Base-by-base conservation (phyloP, 169 alveolate genomes). In the Plasmodium malariae region DNA sequence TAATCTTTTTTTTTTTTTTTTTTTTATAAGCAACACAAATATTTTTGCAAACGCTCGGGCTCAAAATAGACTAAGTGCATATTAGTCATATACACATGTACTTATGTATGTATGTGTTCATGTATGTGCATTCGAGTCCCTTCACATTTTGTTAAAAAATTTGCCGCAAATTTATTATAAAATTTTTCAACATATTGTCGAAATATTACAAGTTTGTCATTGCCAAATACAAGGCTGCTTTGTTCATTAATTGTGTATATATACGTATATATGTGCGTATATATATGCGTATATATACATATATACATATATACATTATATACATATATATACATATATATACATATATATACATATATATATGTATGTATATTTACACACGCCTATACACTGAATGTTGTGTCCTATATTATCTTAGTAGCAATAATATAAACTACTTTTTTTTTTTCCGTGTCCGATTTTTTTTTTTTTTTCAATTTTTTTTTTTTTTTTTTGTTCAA, bases 381-480 rank as follows among this genome's bases (percentile, higher is more conserved):
- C 12, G 19, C 19, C 26, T 55, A 7, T 21, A 3, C 32, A 32
- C n/a, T n/a, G 5, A 45, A 17, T 45, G 14, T 45, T 14, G 14
- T 69, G 9, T 68, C 28, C 1, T 69, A 45, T 9, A 1, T 5
- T 14, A 62, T 17, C 12, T 62, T n/a, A 30, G 28, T n/a, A 28
- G 19, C 28, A 45, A 69, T 69, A 45, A 28, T 69, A n/a, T 32
- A 30, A 32, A 65, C 12, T 36, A n/a, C 24, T n/a, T 30, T 45
- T n/a, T 43, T 28, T 40, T 43, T 69, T 30, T 34, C 11, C 28
- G 7, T 43, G 36, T 69, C 14, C 1, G 43, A 68, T 19, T 68
- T 19, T 68, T 68, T 68, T 9, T 62, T 76, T 60, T 21, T 30
- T 73, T 43, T 60, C 48, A 30, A 45, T 40, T 21, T 45, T 78